Base-by-base conservation (phyloP, 371 early-diverging fungal genomes). In the Mucor lusitanicus region DNA sequence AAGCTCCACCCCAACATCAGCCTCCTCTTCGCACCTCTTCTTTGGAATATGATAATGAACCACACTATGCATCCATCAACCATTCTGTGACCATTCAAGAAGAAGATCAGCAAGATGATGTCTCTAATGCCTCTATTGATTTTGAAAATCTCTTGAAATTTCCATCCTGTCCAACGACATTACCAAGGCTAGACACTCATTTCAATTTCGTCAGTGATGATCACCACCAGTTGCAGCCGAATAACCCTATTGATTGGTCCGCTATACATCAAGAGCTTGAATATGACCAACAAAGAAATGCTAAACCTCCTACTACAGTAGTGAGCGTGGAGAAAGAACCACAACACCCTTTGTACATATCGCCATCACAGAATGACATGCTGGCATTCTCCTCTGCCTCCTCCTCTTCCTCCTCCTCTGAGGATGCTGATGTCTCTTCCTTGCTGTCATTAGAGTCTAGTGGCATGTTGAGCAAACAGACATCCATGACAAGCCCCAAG, bases 131-230 rank as follows among this genome's bases (percentile, higher is more conserved):
- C 0, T 67, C 68, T 6, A 46, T 62, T 27, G 68, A 68, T 13
- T 63, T 68, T 40, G 68, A 68, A 53, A 35, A 61, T 21, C 15
- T 61, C 0, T 40, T 67, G 61, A 19, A 33, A 63, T 68, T 68
- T 27, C 68, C 68, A 28, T 32, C 68, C 17, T 68, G 68, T 40
- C 68, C 68, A 30, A 68, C 68, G 7, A 68, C 68, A n/a, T 46
- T 68, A 39, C 68, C 68, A n/a, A 57, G 53, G 40, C 17, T 68
- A 7, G 63, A 68, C 17, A 68, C 58, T 1, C 63, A 63, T 21
- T 67, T 67, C 27, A 62, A 67, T 19, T 67, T 62, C 37, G 39
- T 57, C 3, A 37, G 25, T 1, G 68, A 67, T 62, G 53, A 53
- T 53, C 27, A 53, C 27, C 27, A 50, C 9, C 55, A 64, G 19